These are phyloP conservation scores for Colletotrichum tabaci DNA, from an alignment of 2,329 filamentous ascomycete genomes.

Conservation along the genomic window DNA sequence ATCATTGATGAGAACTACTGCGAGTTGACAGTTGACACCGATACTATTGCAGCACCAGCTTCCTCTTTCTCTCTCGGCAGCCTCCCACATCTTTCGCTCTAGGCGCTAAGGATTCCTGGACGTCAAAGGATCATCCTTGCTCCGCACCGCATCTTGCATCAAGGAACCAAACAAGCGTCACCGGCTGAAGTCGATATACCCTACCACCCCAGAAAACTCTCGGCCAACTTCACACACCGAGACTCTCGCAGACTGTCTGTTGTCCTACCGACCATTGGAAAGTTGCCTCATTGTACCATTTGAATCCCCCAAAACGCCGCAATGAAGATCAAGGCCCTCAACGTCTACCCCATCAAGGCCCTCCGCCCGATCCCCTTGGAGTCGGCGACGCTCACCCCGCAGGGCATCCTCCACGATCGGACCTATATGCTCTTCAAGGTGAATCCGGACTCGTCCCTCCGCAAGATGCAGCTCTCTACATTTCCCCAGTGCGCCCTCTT, in stretches of 20 bases:
- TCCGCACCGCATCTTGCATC: neutral
- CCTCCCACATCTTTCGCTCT: neutral
- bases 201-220: slow-evolving; percentile 8
- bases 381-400: slow-evolving; percentile 68
- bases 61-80: neutral
- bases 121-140: slow-evolving; percentile 23
- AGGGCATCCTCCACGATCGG: slow-evolving; percentile 77
- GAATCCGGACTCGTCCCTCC: slow-evolving; percentile 56
- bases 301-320: neutral
- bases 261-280: too few species aligned
- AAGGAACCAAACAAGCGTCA: slow-evolving; percentile 13
- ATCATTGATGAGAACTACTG: neutral
- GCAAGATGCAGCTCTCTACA: slow-evolving; percentile 72
- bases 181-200: slow-evolving; percentile 10
- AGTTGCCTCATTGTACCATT: too few species aligned
- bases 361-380: slow-evolving; percentile 73
- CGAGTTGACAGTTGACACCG: neutral
- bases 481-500: slow-evolving; percentile 77
- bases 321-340: slow-evolving; percentile 58
- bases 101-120: neutral
- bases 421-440: slow-evolving; percentile 78
- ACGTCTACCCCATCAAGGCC: slow-evolving; percentile 82
- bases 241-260: neutral
- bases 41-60: neutral
- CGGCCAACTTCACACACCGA: slow-evolving; percentile 32